A percentile compares a stretch with the other conserved stretches of the same genome.
Evolutionary conservation across 1,284 basidiomycete species (phyloP).

Genomic region (Tilletia setariae): DNA sequence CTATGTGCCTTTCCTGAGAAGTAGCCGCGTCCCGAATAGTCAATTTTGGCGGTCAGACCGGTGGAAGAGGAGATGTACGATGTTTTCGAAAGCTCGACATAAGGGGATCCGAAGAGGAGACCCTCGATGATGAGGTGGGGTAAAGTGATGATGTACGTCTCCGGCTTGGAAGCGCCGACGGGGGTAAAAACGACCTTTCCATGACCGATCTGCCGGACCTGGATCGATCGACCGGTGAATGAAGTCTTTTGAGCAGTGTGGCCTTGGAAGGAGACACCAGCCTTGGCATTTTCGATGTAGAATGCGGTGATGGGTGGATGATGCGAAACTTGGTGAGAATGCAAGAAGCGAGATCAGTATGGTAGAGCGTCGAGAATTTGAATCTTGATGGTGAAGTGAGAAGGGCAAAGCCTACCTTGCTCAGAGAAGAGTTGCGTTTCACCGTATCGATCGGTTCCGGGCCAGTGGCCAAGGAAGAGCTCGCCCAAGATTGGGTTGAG

Average conservation of each 20-base stretch:
- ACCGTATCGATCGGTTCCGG: slow-evolving; percentile 70
- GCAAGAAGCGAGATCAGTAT: slow-evolving; percentile 52
- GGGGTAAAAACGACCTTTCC: slow-evolving; percentile 73
- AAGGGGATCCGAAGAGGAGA: slow-evolving; percentile 60
- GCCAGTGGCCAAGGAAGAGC: slow-evolving; percentile 89
- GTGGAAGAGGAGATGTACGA: slow-evolving; percentile 79
- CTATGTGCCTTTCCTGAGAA: slow-evolving; percentile 88
- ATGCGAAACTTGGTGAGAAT: slow-evolving; percentile 50
- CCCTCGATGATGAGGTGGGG: slow-evolving; percentile 58
- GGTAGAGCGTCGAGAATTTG: slow-evolving; percentile 60
- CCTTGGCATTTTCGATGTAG: slow-evolving; percentile 76
- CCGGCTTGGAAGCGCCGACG: slow-evolving; percentile 61
- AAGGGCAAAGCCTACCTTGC: slow-evolving; percentile 68
- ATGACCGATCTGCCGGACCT: slow-evolving; percentile 94
- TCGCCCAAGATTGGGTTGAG: slow-evolving; percentile 88
- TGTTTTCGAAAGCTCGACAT: slow-evolving; percentile 82
- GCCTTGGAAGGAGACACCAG: slow-evolving; percentile 76
- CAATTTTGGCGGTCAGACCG: slow-evolving; percentile 67
- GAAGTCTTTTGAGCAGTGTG: slow-evolving; percentile 93
- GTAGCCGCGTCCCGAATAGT: slow-evolving; percentile 88
- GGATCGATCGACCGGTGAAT: slow-evolving; percentile 68
- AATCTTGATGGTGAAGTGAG: not conserved
- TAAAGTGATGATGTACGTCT: slow-evolving; percentile 82
- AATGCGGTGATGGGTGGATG: slow-evolving; percentile 61
- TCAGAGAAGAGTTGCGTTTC: slow-evolving; percentile 81